A percentile compares a stretch with the other conserved stretches of the same genome.
Conservation (phyloP, 495 filamentous ascomycete species). For the Xylaria acuta region DNA sequence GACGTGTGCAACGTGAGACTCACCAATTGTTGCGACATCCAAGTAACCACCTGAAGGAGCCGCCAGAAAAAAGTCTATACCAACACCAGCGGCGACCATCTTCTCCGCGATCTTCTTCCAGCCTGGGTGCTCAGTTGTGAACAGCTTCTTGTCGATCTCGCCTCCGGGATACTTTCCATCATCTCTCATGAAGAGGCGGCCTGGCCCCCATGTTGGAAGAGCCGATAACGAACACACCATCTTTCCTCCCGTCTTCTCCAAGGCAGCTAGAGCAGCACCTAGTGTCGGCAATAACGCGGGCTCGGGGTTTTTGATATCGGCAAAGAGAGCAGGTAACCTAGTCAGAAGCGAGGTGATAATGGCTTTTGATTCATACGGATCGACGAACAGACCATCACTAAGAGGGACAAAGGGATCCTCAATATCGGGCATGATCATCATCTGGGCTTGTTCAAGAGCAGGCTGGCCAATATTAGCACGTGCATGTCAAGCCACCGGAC, state of each 20-base stretch:
- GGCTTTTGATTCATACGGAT: slow-evolving; percentile 88
- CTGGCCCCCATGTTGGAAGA: slow-evolving; percentile 89
- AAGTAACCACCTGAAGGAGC: slow-evolving; percentile 88
- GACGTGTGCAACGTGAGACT: slow-evolving; percentile 38
- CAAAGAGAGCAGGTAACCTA: slow-evolving; percentile 82
- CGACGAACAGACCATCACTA: slow-evolving; percentile 90
- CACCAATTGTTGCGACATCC: slow-evolving; percentile 93
- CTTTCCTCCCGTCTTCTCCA: slow-evolving; percentile 89
- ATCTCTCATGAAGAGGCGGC: slow-evolving; percentile 81
- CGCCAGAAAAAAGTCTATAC: slow-evolving; percentile 92
- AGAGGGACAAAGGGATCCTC: slow-evolving; percentile 97
- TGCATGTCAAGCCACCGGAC: not conserved
- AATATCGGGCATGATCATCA: slow-evolving; percentile 98
- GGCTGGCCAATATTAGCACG: slow-evolving; percentile 53
- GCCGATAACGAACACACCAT: slow-evolving; percentile 85
- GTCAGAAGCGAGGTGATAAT: slow-evolving; percentile 85
- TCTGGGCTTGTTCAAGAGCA: slow-evolving; percentile 85
- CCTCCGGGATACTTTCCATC: slow-evolving; percentile 84
- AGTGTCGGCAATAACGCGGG: slow-evolving; percentile 84
- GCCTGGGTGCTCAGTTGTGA: slow-evolving; percentile 84
- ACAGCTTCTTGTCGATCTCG: slow-evolving; percentile 90
- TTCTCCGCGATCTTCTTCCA: slow-evolving; percentile 85
- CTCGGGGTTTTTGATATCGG: slow-evolving; percentile 84
- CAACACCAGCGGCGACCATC: slow-evolving; percentile 87
- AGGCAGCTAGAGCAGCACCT: slow-evolving; percentile 77